Evolutionary conservation across 306 rosid species (phyloP).

Genomic region (Fragaria ananassa): DNA sequence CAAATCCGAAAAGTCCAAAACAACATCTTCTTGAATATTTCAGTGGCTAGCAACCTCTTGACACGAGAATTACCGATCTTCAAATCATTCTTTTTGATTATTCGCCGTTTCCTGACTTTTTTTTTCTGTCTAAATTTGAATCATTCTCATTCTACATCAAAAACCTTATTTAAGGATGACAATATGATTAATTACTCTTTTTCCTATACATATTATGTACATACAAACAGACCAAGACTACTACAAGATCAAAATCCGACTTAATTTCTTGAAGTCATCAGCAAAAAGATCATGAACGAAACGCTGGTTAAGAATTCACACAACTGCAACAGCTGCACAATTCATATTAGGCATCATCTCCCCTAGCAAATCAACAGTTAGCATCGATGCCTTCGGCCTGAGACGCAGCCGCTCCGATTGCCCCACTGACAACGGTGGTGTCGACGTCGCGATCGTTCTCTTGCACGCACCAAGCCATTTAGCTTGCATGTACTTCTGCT

Average conservation of each 20-base stretch:
- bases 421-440: constrained; percentile 31
- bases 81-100: too few relatives aligned
- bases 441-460: constrained; percentile 36
- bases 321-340: constrained; percentile 45
- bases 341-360: constrained; percentile 47
- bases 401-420: constrained; percentile 20
- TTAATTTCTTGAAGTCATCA: not conserved
- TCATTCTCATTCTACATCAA: too few relatives aligned
- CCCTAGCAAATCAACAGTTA: constrained; percentile 66
- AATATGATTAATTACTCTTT: not conserved
- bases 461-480: constrained; percentile 79
- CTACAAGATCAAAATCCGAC: not conserved
- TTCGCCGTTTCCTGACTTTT: too few relatives aligned
- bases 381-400: constrained; percentile 60
- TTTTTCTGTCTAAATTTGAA: too few relatives aligned
- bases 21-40: too few relatives aligned
- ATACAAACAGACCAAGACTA: not conserved
- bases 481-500: constrained; percentile 73
- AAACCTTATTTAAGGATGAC: not conserved
- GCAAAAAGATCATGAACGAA: constrained; percentile 2
- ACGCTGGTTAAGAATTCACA: constrained; percentile 24
- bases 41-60: too few relatives aligned
- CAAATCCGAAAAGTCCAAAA: too few relatives aligned
- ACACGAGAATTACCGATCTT: too few relatives aligned
- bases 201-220: not conserved